Conservation (phyloP, 805 yeast genomes). For the Metschnikowia bowlesiae region DNA sequence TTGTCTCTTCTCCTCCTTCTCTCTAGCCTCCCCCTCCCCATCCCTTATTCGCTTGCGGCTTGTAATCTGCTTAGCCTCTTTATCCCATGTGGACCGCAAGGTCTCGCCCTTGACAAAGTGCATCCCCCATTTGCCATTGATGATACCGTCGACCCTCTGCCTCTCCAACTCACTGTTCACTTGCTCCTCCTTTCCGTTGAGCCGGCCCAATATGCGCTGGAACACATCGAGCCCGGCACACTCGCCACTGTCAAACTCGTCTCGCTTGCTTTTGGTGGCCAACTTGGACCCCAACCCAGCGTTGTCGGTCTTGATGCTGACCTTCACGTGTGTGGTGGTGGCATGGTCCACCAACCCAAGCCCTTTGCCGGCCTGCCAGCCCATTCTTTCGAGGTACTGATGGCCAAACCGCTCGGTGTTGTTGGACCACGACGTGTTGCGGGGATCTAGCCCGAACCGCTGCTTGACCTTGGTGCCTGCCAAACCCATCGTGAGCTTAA, state of each 20-base stretch:
- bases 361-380: slow-evolving; percentile 93
- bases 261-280: slow-evolving; percentile 52
- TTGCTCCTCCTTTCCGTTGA: slow-evolving; percentile 79
- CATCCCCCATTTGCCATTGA: slow-evolving; percentile 87
- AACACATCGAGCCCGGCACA: slow-evolving; percentile 90
- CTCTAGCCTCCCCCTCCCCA: slow-evolving; percentile 19
- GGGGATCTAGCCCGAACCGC: slow-evolving; percentile 86
- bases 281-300: slow-evolving; percentile 86
- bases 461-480: slow-evolving; percentile 79
- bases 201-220: slow-evolving; percentile 81
- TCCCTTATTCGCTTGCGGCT: slow-evolving; percentile 14
- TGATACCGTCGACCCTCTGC: slow-evolving; percentile 61
- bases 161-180: slow-evolving; percentile 62
- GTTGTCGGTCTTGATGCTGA: slow-evolving; percentile 74
- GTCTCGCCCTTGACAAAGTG: slow-evolving; percentile 83
- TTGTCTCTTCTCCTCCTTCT: slow-evolving; percentile 21
- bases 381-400: slow-evolving; percentile 71
- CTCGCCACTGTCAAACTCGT: slow-evolving; percentile 74
- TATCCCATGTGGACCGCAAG: slow-evolving; percentile 78
- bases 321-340: slow-evolving; percentile 77
- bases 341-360: slow-evolving; percentile 68
- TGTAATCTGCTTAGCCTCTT: slow-evolving; percentile 33
- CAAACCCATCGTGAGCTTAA: slow-evolving; percentile 58
- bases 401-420: slow-evolving; percentile 83
- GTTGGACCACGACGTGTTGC: slow-evolving; percentile 93